These are phyloP conservation scores for Trichosanthes cucumerina DNA, from an alignment of 306 rosid species.

Conservation along the genomic window DNA sequence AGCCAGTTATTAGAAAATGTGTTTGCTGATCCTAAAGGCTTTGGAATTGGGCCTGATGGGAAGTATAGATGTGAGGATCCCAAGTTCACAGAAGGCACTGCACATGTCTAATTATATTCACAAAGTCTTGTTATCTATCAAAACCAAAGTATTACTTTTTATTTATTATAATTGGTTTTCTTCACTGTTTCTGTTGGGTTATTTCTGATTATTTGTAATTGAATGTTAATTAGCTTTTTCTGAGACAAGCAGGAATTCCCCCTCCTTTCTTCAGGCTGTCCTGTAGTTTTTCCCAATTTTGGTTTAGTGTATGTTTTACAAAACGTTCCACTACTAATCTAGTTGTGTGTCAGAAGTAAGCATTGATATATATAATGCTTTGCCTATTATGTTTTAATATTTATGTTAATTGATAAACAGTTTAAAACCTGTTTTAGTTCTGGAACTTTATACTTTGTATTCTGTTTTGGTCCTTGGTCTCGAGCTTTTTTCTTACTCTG, in stretches of 20 bases:
- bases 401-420: not conserved
- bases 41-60: constrained; percentile 97
- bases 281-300: constrained; percentile 18
- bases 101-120: constrained; percentile 53
- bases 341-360: not conserved
- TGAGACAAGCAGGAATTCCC: constrained; percentile 25
- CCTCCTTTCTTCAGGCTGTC: not conserved
- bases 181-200: constrained; percentile 28
- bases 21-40: constrained; percentile 96
- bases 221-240: constrained; percentile 19
- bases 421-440: not conserved
- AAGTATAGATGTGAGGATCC: constrained; percentile 98
- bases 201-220: constrained; percentile 18
- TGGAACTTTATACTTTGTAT: not conserved
- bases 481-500: no score
- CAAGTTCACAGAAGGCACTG: constrained; percentile 92
- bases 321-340: not conserved
- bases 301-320: not conserved
- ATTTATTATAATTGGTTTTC: constrained; percentile 3
- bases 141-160: not conserved
- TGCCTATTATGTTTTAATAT: not conserved
- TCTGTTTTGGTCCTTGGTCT: not conserved
- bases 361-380: not conserved
- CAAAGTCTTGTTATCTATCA: constrained; percentile 7
- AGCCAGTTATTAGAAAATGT: constrained; percentile 96